Base-by-base conservation (phyloP, 345 rosid genomes). In the Hirschfeldia incana region DNA sequence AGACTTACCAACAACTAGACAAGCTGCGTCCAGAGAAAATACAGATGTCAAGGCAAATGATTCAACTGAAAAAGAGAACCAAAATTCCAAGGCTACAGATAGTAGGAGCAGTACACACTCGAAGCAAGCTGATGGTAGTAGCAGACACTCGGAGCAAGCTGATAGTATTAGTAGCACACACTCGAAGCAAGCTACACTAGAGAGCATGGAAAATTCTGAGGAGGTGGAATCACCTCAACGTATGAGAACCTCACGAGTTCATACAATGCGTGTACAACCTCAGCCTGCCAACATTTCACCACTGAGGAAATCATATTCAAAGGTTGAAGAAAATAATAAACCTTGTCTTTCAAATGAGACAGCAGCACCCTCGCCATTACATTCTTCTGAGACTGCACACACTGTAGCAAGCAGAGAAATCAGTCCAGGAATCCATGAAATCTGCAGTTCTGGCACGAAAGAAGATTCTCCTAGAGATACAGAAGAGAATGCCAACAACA, bases 31-130 rank as follows among this genome's bases (percentile, higher is more conserved):
- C 26, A 26, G 51, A 67, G 72, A 5, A 64, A 79, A 65, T 16
- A 36, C 67, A 13, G 86, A 79, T 58, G 78, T 27, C 32, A 75
- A 85, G 79, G 79, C 53, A 63, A 77, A 15, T 73, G 68, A 69
- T 70, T 79, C 86, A 73, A 83, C 70, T 67, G 74, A 62, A 32
- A 81, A 55, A 70, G 85, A 81, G 75, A 51, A 73, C 60, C 81
- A 77, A 72, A 76, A 27, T 42, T 76, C 80, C 30, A 84, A 83
- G 76, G 33, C 78, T 61, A 36, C 65, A 53, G 55, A 46, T 32
- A 21, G 72, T 67, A 69, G 59, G 72, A 80, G 33, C 66, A 60
- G 73, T 30, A 59, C 72, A 55, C 46, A 49, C 33, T 75, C 74
- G 10, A 71, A 78, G 42, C 34, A 77, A 80, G 76, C 69, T 62